Percentiles rank a stretch among this genome's conserved stretches.
Evolutionary conservation across 1,284 basidiomycete species (phyloP).

Genomic region (Lignosus rhinocerotis): DNA sequence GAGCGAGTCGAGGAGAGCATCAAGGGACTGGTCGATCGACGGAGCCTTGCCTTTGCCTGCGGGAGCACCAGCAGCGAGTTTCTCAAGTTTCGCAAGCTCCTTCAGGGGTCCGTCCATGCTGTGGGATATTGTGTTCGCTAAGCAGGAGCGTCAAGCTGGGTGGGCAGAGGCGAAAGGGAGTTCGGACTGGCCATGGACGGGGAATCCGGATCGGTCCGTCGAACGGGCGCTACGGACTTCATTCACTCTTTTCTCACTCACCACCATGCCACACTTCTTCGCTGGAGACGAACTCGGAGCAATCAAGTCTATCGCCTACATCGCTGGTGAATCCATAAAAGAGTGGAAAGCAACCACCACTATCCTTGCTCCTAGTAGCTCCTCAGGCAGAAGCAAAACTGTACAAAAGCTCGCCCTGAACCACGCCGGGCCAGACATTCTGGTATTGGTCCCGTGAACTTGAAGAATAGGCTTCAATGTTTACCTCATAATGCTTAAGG

Average conservation of each 20-base stretch:
- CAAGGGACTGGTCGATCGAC: slow-evolving; percentile 65
- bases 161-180: neutral
- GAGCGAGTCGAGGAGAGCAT: slow-evolving; percentile 65
- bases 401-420: slow-evolving; percentile 43
- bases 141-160: no score
- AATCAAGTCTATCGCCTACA: slow-evolving; percentile 60
- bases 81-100: slow-evolving; percentile 73
- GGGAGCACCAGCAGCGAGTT: slow-evolving; percentile 46
- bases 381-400: slow-evolving; percentile 36
- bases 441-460: slow-evolving; percentile 23
- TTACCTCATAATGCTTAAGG: slow-evolving; percentile 28
- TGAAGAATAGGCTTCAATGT: neutral
- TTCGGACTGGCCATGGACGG: neutral
- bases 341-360: slow-evolving; percentile 35
- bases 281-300: slow-evolving; percentile 74
- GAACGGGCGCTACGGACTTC: neutral
- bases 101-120: slow-evolving; percentile 72
- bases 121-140: neutral
- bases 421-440: slow-evolving; percentile 13
- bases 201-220: neutral
- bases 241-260: neutral
- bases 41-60: slow-evolving; percentile 52
- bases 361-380: slow-evolving; percentile 38
- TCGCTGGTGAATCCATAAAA: slow-evolving; percentile 13
- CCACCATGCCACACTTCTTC: slow-evolving; percentile 63